Evolutionary conservation across 305 asterid species (phyloP), one percentile per base, ranked within the genome.

Genomic region (Salvia sclarea): DNA sequence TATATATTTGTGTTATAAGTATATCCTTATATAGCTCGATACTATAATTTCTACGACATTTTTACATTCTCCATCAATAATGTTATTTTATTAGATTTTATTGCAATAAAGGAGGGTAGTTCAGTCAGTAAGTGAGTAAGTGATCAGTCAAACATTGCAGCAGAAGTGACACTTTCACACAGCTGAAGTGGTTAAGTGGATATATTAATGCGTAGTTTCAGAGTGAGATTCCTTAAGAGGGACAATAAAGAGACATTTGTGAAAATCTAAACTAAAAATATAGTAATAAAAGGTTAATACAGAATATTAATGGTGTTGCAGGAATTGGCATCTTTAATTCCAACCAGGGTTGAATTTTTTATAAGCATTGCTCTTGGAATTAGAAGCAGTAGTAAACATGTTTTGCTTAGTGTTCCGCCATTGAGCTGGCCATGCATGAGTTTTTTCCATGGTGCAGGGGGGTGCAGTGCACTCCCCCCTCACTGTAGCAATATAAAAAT

Each of bases 331-430:
- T 56, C 72, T 60, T 72, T 67, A 53, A 58, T 77, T 72, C 79
- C 75, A 40, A 64, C 71, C 49, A 65, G 13, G 47, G 45, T 44
- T 56, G 33, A 45, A 67, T 79, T 63, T 11, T 76, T 58, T 74
- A 77, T 65, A 24, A 47, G 37, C 41, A 25, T 44, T 80, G 87
- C 70, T 83, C 48, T 66, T 68, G 57, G 41, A 65, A 74, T 70
- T 75, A 54, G 74, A 59, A 78, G 70, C 85, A 76, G 68, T 33
- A 65, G 30, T 77, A 72, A 75, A 82, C 87, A 79, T 78, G 82
- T 75, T 73, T 65, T 80, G 76, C 82, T 71, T 73, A 24, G 79
- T 75, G 82, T 79, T 73, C 47, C 72, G 14, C 63, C 25, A 5
- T 53, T 24, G 12, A 50, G 38, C 38, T 33, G 38, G 38, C 38